These are phyloP conservation scores for Sporothrix dimorphospora DNA, from an alignment of 2,329 filamentous ascomycete genomes.

Conservation along the genomic window DNA sequence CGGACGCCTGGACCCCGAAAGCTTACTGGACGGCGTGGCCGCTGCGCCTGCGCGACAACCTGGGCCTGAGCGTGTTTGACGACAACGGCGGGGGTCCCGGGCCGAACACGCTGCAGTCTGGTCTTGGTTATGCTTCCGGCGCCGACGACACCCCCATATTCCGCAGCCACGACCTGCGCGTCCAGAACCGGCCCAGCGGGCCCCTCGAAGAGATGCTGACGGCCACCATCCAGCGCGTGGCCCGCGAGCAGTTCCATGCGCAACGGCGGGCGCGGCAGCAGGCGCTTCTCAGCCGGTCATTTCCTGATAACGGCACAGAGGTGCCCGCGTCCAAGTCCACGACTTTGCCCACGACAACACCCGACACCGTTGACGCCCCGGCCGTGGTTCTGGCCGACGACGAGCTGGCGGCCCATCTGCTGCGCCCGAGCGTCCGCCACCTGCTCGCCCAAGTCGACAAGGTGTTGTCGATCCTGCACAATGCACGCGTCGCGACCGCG, in stretches of 20 bases:
- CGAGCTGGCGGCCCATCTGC: slow-evolving; percentile 63
- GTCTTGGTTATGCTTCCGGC: too few relatives aligned
- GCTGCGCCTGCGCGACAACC: slow-evolving; percentile 44
- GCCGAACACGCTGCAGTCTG: too few relatives aligned
- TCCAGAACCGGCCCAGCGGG: slow-evolving; percentile 34
- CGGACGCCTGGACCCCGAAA: slow-evolving; percentile 54
- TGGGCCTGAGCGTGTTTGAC: slow-evolving; percentile 13
- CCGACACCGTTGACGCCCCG: neutral
- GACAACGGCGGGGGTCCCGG: too few relatives aligned
- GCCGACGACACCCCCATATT: slow-evolving; percentile 45
- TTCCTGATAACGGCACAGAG: neutral
- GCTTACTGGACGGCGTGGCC: slow-evolving; percentile 87
- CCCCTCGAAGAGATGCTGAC: slow-evolving; percentile 69
- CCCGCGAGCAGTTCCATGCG: slow-evolving; percentile 64
- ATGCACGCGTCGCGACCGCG: slow-evolving; percentile 56
- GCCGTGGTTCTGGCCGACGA: slow-evolving; percentile 70
- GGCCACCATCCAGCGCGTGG: slow-evolving; percentile 65
- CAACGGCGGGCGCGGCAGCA: neutral
- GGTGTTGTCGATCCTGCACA: slow-evolving; percentile 71
- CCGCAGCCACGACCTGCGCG: slow-evolving; percentile 44
- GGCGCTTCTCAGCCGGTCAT: neutral
- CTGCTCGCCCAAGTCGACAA: slow-evolving; percentile 70
- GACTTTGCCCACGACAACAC: neutral
- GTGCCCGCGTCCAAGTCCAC: neutral
- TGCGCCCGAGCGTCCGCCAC: slow-evolving; percentile 71